Evolutionary conservation across 371 early-diverging fungal species (phyloP).

Genomic region (Mortierella sp.): DNA sequence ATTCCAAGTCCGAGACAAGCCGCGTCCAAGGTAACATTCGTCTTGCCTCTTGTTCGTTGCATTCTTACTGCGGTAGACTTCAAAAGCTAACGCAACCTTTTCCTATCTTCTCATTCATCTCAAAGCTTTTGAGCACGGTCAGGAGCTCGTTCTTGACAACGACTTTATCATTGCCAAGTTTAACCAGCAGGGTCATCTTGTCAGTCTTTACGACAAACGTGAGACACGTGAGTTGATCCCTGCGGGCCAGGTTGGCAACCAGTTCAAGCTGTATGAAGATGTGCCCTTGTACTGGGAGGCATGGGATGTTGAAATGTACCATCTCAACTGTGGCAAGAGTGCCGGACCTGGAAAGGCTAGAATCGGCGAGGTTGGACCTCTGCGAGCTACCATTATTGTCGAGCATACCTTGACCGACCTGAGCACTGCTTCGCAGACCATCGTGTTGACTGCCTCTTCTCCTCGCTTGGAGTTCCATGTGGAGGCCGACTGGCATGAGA

Average conservation of each 20-base stretch:
- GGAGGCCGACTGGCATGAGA: slow-evolving; percentile 93
- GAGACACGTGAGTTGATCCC: slow-evolving; percentile 82
- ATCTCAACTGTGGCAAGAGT: slow-evolving; percentile 83
- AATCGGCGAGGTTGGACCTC: slow-evolving; percentile 82
- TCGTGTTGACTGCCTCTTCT: slow-evolving; percentile 79
- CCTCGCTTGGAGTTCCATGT: slow-evolving; percentile 88
- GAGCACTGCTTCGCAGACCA: slow-evolving; percentile 80
- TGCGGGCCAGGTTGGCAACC: slow-evolving; percentile 77
- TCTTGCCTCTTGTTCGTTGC: neutral
- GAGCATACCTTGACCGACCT: slow-evolving; percentile 72
- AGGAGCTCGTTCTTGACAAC: slow-evolving; percentile 80
- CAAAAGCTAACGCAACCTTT: neutral
- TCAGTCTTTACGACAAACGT: slow-evolving; percentile 72
- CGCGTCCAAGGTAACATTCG: slow-evolving; percentile 19
- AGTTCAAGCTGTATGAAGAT: slow-evolving; percentile 89
- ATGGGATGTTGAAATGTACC: slow-evolving; percentile 90
- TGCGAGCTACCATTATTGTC: slow-evolving; percentile 80
- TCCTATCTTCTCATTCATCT: neutral
- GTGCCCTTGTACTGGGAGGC: slow-evolving; percentile 65
- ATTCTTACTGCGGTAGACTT: no score
- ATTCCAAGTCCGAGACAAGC: slow-evolving; percentile 12
- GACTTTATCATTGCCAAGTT: slow-evolving; percentile 74
- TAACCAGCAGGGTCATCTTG: slow-evolving; percentile 79
- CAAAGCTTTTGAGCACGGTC: slow-evolving; percentile 55
- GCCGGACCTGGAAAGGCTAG: slow-evolving; percentile 55